Conservation (phyloP, 352 stramenopile species). For the Globisporangium perplexum region DNA sequence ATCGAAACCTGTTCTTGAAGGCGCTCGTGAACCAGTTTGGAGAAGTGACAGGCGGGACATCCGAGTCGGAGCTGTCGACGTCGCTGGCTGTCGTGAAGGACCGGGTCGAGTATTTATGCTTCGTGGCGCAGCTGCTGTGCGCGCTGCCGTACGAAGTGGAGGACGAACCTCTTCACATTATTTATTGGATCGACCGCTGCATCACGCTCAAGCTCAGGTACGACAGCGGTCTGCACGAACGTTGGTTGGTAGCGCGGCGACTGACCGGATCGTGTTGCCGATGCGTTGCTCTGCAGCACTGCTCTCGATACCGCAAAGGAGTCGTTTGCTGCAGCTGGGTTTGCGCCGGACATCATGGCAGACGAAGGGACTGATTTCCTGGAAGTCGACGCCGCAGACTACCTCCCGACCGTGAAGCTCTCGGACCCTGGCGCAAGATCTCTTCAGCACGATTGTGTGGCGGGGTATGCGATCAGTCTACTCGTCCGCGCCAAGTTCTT, state of each 20-base stretch:
- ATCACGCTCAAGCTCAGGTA: constrained; percentile 79
- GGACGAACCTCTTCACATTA: constrained; percentile 81
- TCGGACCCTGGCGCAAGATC: constrained; percentile 4
- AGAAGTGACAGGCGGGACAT: constrained; percentile 21
- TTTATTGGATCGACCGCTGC: constrained; percentile 84
- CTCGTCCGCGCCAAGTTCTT: constrained; percentile 71
- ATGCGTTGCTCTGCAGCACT: constrained; percentile 19
- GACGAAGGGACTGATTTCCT: constrained; percentile 46
- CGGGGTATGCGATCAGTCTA: constrained; percentile 57
- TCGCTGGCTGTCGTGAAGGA: constrained; percentile 1
- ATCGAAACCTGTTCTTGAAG: constrained; percentile 58
- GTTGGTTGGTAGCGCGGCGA: neutral
- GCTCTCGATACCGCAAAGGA: constrained; percentile 52
- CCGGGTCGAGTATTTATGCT: constrained; percentile 69
- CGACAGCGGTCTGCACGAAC: too few relatives aligned
- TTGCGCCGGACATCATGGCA: constrained; percentile 29
- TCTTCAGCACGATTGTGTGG: constrained; percentile 18
- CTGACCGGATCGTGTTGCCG: neutral
- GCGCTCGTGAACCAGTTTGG: constrained; percentile 68
- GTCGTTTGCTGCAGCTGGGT: constrained; percentile 29
- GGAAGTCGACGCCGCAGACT: constrained; percentile 29
- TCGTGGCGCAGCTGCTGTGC: constrained; percentile 60
- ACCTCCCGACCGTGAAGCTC: constrained; percentile 15
- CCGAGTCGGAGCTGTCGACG: constrained; percentile 3
- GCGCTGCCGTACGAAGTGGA: constrained; percentile 75